A percentile compares a stretch with the other conserved stretches of the same genome.
Conservation (phyloP, 768 basidiomycete genomes). For the Amylocystis lapponica region DNA sequence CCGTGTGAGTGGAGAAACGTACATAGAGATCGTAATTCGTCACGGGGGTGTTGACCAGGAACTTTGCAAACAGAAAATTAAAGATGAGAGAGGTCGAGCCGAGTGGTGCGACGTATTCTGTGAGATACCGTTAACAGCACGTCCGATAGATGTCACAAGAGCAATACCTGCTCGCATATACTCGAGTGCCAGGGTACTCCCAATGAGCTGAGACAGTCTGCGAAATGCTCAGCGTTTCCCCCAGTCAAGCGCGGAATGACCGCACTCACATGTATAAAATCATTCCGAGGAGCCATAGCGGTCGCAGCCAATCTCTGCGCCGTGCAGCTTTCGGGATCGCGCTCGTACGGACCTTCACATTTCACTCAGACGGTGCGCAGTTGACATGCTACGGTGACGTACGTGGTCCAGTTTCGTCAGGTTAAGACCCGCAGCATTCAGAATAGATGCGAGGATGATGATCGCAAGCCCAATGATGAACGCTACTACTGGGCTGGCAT, state of each 20-base stretch:
- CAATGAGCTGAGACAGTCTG: constrained; percentile 80
- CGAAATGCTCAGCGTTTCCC: no score
- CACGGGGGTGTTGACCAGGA: constrained; percentile 81
- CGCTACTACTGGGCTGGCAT: constrained; percentile 53
- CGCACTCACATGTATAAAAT: constrained; percentile 81
- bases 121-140: constrained; percentile 5
- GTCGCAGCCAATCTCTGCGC: constrained; percentile 72
- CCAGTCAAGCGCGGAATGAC: no score
- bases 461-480: constrained; percentile 87
- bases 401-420: constrained; percentile 91
- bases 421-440: constrained; percentile 91
- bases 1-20: constrained; percentile 18
- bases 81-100: constrained; percentile 93
- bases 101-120: constrained; percentile 94
- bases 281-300: constrained; percentile 90
- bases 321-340: constrained; percentile 72
- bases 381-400: not conserved
- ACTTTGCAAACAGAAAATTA: constrained; percentile 92
- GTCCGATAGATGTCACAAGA: constrained; percentile 7
- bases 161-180: constrained; percentile 75
- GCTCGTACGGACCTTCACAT: constrained; percentile 58
- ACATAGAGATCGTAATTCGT: constrained; percentile 81
- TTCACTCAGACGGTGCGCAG: not conserved
- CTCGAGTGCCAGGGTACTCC: constrained; percentile 80
- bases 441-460: constrained; percentile 75